These are phyloP conservation scores for Pugionium cornutum DNA, from an alignment of 345 rosid genomes.

Conservation along the genomic window DNA sequence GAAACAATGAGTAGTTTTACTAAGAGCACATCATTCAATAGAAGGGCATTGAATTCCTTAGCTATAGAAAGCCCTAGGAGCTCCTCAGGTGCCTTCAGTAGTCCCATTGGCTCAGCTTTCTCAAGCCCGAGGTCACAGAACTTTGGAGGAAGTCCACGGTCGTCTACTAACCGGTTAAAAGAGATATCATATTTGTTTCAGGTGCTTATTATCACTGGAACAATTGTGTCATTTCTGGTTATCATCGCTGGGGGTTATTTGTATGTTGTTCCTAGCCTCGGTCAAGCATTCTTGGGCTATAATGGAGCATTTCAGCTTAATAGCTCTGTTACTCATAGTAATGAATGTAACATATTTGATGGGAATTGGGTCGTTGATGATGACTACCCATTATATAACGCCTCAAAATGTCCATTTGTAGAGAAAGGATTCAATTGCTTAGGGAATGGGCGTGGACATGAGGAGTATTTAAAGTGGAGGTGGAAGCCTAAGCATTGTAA, in stretches of 20 bases:
- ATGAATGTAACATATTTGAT: conserved; percentile 52
- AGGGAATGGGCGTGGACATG: conserved; percentile 66
- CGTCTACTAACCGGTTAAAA: conserved; percentile 34
- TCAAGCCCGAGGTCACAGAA: conserved; percentile 42
- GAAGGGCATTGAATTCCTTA: conserved; percentile 48
- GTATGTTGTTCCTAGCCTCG: conserved; percentile 67
- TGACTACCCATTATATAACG: conserved; percentile 64
- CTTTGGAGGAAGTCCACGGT: conserved; percentile 45
- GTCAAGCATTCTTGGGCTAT: conserved; percentile 50
- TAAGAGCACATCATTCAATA: conserved; percentile 50
- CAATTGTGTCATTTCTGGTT: conserved; percentile 51
- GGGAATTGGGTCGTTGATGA: conserved; percentile 72
- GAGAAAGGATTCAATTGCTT: conserved; percentile 80
- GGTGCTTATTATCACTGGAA: conserved; percentile 53
- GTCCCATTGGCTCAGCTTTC: conserved; percentile 47
- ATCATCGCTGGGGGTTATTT: conserved; percentile 60
- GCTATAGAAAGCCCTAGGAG: conserved; percentile 39
- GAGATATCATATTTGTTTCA: conserved; percentile 53
- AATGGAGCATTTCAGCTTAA: conserved; percentile 40
- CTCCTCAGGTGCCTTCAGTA: conserved; percentile 39
- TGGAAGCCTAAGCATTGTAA: conserved; percentile 77
- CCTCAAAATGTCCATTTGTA: conserved; percentile 70
- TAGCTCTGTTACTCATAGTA: conserved; percentile 28
- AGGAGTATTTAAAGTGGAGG: conserved; percentile 69
- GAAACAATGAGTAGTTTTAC: conserved; percentile 51